Percentiles rank a stretch among this genome's conserved stretches.
Evolutionary conservation across 1,284 basidiomycete genomes (phyloP).

Genomic region (Ceratobasidium sp.): DNA sequence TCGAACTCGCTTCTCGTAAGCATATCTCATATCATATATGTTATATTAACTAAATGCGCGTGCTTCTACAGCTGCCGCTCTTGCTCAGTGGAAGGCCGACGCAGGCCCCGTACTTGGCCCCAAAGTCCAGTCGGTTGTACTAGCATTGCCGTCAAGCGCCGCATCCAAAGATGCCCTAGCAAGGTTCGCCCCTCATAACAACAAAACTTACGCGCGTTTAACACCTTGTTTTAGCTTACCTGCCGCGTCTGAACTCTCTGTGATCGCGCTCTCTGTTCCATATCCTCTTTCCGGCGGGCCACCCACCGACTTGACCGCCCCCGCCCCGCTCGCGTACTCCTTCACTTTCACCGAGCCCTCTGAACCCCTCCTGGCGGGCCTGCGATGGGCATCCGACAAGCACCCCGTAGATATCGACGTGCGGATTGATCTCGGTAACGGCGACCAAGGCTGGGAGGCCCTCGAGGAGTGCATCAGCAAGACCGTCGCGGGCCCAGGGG

Average conservation of each 20-base stretch:
- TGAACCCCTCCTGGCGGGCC: constrained; percentile 64
- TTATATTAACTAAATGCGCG: constrained; percentile 32
- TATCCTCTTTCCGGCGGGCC: constrained; percentile 42
- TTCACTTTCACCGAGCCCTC: constrained; percentile 68
- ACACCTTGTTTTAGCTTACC: constrained; percentile 15
- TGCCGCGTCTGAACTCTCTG: constrained; percentile 55
- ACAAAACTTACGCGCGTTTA: constrained; percentile 14
- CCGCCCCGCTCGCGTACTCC: constrained; percentile 66
- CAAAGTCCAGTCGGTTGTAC: constrained; percentile 61
- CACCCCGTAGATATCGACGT: constrained; percentile 78
- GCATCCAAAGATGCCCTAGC: constrained; percentile 32
- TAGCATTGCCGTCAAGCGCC: constrained; percentile 29
- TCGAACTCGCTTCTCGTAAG: constrained; percentile 55
- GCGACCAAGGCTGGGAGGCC: constrained; percentile 68
- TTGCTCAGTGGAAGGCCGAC: constrained; percentile 68
- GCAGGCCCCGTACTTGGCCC: constrained; percentile 63
- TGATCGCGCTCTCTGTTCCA: constrained; percentile 57
- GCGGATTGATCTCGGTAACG: constrained; percentile 62
- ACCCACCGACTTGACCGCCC: constrained; percentile 50
- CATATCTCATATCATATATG: neutral
- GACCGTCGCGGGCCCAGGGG: constrained; percentile 61
- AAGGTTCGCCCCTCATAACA: constrained; percentile 61
- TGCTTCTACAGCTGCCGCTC: constrained; percentile 58
- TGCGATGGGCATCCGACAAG: constrained; percentile 73
- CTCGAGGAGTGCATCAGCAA: constrained; percentile 81